A percentile compares a stretch with the other conserved stretches of the same genome.
phyloP scores from a whole-genome alignment of 352 stramenopile species.

The Pythium sukuiense region DNA sequence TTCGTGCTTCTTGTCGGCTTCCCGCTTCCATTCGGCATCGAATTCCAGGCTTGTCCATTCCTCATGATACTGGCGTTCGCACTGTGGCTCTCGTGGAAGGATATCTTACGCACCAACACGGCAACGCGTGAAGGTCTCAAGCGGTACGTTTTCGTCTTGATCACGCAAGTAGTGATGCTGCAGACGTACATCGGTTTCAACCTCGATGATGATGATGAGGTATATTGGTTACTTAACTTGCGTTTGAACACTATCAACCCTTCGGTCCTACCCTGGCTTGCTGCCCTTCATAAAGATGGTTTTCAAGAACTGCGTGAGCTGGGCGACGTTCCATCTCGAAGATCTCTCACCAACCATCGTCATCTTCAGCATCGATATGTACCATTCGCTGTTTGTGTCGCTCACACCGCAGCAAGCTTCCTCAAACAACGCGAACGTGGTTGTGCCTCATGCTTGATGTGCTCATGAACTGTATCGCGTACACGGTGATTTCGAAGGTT shows the following conservation, averaged over 20 bases:
- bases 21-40: background rate
- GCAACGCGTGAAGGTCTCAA: too few relatives aligned
- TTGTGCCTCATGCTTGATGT: too few relatives aligned
- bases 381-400: constrained; percentile 5
- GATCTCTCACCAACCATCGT: background rate
- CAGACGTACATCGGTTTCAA: too few relatives aligned
- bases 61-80: too few relatives aligned
- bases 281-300: background rate
- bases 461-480: background rate
- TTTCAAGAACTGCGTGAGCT: constrained; percentile 4
- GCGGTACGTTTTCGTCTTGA: too few relatives aligned
- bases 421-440: background rate
- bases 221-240: too few relatives aligned
- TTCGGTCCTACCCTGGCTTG: background rate
- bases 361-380: constrained; percentile 3
- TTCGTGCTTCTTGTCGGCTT: background rate
- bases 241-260: too few relatives aligned
- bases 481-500: too few relatives aligned
- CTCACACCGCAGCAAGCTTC: background rate
- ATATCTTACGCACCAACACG: too few relatives aligned
- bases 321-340: background rate
- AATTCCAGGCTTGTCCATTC: background rate
- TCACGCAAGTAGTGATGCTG: too few relatives aligned
- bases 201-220: too few relatives aligned
- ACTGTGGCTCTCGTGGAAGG: too few relatives aligned